Evolutionary conservation across 257 asterid species (phyloP).

Genomic region (Scutellaria baicalensis): DNA sequence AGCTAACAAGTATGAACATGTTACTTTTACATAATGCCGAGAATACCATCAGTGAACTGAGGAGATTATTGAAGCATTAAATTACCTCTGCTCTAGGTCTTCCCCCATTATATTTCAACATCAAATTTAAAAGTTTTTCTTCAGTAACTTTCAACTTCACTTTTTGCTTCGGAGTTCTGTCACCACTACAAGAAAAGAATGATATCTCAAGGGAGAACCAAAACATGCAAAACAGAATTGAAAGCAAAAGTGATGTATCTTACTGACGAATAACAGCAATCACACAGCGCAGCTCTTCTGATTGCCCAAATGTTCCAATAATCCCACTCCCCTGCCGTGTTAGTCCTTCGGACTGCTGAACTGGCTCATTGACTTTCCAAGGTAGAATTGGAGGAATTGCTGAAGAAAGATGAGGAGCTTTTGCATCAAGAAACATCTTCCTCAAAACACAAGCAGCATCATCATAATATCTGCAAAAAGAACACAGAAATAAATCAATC

Average conservation of each 20-base stretch:
- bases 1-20: conserved; percentile 3
- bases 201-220: conserved; percentile 15
- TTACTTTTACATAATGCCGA: not conserved
- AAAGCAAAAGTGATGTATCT: conserved; percentile 23
- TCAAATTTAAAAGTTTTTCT: conserved; percentile 92
- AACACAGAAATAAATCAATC: not conserved
- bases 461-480: conserved; percentile 66
- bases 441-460: conserved; percentile 98
- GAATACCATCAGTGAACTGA: not conserved
- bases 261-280: conserved; percentile 89
- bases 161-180: conserved; percentile 99
- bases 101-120: conserved; percentile 94
- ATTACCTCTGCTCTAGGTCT: conserved; percentile 92
- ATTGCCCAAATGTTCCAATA: conserved; percentile 84
- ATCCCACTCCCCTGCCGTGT: conserved; percentile 97
- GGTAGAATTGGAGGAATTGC: conserved; percentile 88
- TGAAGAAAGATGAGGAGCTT: conserved; percentile 96
- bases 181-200: conserved; percentile 64
- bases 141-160: conserved; percentile 96
- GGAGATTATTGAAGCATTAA: not conserved
- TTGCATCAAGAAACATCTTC: conserved; percentile 95
- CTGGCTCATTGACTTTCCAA: conserved; percentile 91
- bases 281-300: conserved; percentile 98
- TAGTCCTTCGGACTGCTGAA: conserved; percentile 81
- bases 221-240: not conserved